Evolutionary conservation across 179 eudicot genomes (phyloP), one percentile per base, ranked within the genome.

Genomic region (Dionaea muscipula): DNA sequence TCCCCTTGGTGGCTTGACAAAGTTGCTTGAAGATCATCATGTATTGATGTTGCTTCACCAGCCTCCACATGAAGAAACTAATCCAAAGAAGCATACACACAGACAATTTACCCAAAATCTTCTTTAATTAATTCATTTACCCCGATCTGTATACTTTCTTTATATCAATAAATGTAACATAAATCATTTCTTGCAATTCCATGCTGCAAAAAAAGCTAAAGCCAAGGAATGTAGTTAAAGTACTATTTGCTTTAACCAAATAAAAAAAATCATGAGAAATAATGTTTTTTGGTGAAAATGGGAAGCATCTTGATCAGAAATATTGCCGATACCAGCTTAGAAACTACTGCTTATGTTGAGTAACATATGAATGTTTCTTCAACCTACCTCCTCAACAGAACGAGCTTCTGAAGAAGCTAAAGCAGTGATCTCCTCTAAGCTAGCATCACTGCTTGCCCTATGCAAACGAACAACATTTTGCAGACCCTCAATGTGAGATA

Each of bases 401-500:
- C 43, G 65, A 46, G 68, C 79, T 70, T 70, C 80, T 36, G 70
- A 69, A 66, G 87, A 78, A 66, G 81, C 81, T 50, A 69, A 64
- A 64, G 78, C 68, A 12, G 96, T 81, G 52, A 88, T 69, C 66
- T 88, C 96, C 52, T 89, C 99, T 64, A 93, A 67, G 64, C 74
- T 75, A 64, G 95, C 82, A 78, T 76, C 81, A 24, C 80, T 73
- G 64, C 77, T 68, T 14, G 94, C 94, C 65, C 82, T 88, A 71
- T 93, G 96, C 74, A 83, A 55, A n/a, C 90, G 79, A 45, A 85
- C 94, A 43, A 93, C 90, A 79, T 93, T 85, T 78, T 85, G 90
- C 56, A 93, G 51, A 31, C 86, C 86, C 67, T 93, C 99, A 59
- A 88, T 72, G 53, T 93, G 95, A 50, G 99, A 93, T 33, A 83